Conservation (phyloP, 177 flowering plant genomes). For the Vitis hybrid region DNA sequence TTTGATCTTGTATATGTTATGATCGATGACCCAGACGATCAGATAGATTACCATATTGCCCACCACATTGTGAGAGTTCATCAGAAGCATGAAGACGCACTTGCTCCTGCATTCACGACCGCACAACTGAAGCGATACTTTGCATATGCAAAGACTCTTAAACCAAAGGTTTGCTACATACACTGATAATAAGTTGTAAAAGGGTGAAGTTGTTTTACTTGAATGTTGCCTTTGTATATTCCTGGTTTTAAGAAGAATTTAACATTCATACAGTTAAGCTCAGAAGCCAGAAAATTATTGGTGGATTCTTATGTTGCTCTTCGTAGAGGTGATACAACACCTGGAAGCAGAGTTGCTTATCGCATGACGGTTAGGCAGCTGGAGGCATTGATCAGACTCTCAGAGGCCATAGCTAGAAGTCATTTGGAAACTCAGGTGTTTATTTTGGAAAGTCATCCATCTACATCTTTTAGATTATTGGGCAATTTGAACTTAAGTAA, state of each 20-base stretch:
- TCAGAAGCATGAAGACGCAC: conserved; percentile 92
- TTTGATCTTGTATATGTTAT: conserved; percentile 96
- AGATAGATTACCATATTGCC: conserved; percentile 90
- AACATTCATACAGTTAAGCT: conserved; percentile 44
- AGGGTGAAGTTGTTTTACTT: too few relatives aligned
- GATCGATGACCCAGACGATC: conserved; percentile 98
- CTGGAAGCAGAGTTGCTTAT: conserved; percentile 93
- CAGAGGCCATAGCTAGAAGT: conserved; percentile 89
- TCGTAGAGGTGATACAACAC: conserved; percentile 86
- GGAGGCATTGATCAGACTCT: conserved; percentile 85
- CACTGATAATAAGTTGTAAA: not conserved
- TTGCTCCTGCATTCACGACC: conserved; percentile 75
- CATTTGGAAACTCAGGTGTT: conserved; percentile 72
- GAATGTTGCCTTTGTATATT: too few relatives aligned
- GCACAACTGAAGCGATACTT: conserved; percentile 89
- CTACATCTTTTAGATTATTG: not conserved
- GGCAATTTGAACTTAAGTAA: not conserved
- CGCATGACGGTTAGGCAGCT: conserved; percentile 99
- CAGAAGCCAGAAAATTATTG: conserved; percentile 77
- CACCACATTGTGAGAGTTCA: conserved; percentile 96
- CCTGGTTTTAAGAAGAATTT: too few relatives aligned
- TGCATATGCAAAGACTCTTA: conserved; percentile 84
- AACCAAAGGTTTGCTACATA: conserved; percentile 66
- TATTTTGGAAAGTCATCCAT: not conserved
- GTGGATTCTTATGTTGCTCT: conserved; percentile 92